These are phyloP conservation scores for Leptographium procerum DNA, from an alignment of 2,329 filamentous ascomycete species.

Conservation along the genomic window DNA sequence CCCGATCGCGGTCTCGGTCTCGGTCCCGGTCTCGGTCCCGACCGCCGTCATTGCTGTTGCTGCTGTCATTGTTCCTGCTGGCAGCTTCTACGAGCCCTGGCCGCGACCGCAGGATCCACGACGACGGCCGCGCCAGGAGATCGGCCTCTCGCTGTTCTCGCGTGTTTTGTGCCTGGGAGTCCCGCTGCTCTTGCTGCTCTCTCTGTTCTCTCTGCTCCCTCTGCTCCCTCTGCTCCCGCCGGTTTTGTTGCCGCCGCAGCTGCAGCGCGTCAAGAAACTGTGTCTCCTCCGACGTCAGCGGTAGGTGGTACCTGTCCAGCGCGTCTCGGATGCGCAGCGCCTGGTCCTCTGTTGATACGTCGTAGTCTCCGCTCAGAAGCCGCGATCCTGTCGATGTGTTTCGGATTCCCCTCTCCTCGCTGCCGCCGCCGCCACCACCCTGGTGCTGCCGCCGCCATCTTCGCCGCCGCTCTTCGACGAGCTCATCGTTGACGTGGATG, in stretches of 20 bases:
- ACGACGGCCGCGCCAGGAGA: slow-evolving; percentile 1
- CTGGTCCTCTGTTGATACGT: slow-evolving; percentile 16
- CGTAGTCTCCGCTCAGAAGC: not conserved
- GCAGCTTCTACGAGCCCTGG: not conserved
- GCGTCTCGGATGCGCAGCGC: slow-evolving; percentile 21
- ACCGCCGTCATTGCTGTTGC: not conserved
- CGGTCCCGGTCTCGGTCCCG: not conserved
- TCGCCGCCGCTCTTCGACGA: slow-evolving; percentile 30
- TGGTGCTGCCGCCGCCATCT: slow-evolving; percentile 15
- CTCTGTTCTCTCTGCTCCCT: not conserved
- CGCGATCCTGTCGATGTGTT: not conserved
- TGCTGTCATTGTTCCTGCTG: not conserved
- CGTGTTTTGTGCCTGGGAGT: not conserved
- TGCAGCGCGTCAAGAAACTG: slow-evolving; percentile 45
- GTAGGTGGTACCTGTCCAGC: slow-evolving; percentile 35
- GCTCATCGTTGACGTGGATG: slow-evolving; percentile 14
- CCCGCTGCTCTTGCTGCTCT: not conserved
- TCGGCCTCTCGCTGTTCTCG: not conserved
- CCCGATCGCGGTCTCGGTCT: slow-evolving; percentile 16
- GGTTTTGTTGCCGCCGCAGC: slow-evolving; percentile 35
- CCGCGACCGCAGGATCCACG: slow-evolving; percentile 3
- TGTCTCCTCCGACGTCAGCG: slow-evolving; percentile 42
- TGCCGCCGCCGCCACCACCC: slow-evolving; percentile 5
- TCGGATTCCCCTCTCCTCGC: not conserved
- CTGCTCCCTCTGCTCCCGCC: not conserved